Evolutionary conservation across 1,139 yeast species (phyloP), one percentile per base, ranked within the genome.

Genomic region (Tardiomyces digboiensis): DNA sequence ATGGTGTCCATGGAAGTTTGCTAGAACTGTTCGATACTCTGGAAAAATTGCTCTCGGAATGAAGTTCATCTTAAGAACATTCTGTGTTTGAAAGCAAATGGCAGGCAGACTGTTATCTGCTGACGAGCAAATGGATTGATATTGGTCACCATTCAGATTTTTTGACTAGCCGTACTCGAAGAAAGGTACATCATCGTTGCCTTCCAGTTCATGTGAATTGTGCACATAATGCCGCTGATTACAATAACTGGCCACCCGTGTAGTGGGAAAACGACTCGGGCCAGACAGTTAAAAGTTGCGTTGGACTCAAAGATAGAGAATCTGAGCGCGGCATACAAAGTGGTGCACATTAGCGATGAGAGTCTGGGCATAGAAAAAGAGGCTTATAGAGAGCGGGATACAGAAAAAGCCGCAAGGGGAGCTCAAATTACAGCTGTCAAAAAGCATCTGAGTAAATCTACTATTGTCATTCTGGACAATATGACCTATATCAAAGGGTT

Each of bases 1-100:
- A 58, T 91, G 97, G 59, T 89, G 97, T 13, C 97, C 97, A 55
- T 87, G 87, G 65, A 88, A 87, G 61, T 85, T 89, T 4, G 95
- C 78, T 29, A 82, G 63, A 0, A 80, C 72, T 14, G 88, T 74
- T 45, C 78, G 77, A 58, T 82, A 84, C 26, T 74, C 70, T 1
- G 97, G 97, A 38, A 64, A 65, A 13, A 45, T 46, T 8, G 50
- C 40, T 29, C 68, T 47, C 2, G 80, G 56, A 58, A 58, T 52
- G 42, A 61, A 62, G 19, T 43, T 16, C 19, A n/a, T 33, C 19
- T 8, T 23, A 13, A 23, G 8, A 13, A 23, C 29, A 23, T 8
- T 23, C 12, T 8, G 12, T n/a, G n/a, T n/a, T n/a, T n/a, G n/a
- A n/a, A n/a, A n/a, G n/a, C n/a, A n/a, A n/a, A n/a, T n/a, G n/a